A percentile compares a stretch with the other conserved stretches of the same genome.
Evolutionary conservation across 805 yeast genomes (phyloP).

Genomic region (Isabelozyma heimii): DNA sequence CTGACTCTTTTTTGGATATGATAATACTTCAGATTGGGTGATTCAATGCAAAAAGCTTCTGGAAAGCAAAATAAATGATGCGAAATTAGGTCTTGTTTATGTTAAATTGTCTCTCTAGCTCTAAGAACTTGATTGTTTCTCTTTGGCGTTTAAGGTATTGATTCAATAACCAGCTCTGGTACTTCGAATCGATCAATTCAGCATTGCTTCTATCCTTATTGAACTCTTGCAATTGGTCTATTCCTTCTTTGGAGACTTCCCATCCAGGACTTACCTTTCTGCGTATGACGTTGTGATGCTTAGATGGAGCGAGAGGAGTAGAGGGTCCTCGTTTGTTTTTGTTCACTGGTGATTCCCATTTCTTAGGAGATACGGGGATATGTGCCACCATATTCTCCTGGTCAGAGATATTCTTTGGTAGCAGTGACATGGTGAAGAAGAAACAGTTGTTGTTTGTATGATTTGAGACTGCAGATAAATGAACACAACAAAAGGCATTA

Average conservation of each 20-base stretch:
- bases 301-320: slow-evolving; percentile 33
- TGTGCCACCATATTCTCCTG: background rate
- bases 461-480: background rate
- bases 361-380: background rate
- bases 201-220: slow-evolving; percentile 4
- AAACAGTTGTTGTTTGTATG: background rate
- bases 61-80: too few relatives aligned
- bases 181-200: slow-evolving; percentile 22
- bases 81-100: too few relatives aligned
- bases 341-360: background rate
- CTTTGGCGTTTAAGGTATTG: slow-evolving; percentile 17
- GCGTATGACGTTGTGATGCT: slow-evolving; percentile 15
- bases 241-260: slow-evolving; percentile 2
- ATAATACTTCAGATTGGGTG: too few relatives aligned
- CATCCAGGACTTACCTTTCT: slow-evolving; percentile 11
- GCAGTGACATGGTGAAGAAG: background rate
- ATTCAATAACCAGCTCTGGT: slow-evolving; percentile 29
- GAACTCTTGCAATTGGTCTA: background rate
- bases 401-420: background rate
- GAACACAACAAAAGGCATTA: background rate
- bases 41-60: too few relatives aligned
- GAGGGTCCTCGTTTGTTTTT: slow-evolving; percentile 29
- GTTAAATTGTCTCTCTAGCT: slow-evolving; percentile 25
- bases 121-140: slow-evolving; percentile 26
- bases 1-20: too few relatives aligned